phyloP scores from a whole-genome alignment of 176 grass and related monocot genomes.

The Avena sativa region DNA sequence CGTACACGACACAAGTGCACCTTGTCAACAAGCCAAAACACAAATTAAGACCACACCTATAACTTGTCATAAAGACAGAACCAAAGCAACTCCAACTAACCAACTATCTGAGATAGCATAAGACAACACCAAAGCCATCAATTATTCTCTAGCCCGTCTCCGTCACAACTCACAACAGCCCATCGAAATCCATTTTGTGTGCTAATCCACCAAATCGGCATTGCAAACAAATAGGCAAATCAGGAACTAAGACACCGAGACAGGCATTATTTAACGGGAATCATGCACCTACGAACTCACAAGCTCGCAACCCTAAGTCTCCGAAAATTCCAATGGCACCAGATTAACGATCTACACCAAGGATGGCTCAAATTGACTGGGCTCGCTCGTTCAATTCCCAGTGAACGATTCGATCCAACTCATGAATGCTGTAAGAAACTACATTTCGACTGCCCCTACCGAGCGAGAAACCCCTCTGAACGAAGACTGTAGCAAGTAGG shows the following conservation, averaged over 20 bases:
- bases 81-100: neutral
- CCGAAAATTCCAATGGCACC: neutral
- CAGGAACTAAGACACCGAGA: neutral
- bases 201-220: neutral
- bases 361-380: slow-evolving; percentile 8
- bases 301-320: neutral
- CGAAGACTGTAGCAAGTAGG: neutral
- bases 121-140: slow-evolving; percentile 6
- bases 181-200: slow-evolving; percentile 22
- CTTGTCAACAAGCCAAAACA: slow-evolving; percentile 14
- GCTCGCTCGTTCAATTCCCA: neutral
- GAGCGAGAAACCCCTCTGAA: neutral
- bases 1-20: slow-evolving; percentile 24
- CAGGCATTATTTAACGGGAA: neutral
- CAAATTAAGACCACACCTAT: slow-evolving; percentile 5
- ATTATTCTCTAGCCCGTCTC: neutral
- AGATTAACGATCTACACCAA: slow-evolving; percentile 23
- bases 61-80: slow-evolving; percentile 23
- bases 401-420: slow-evolving; percentile 31
- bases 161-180: neutral
- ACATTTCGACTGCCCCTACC: slow-evolving; percentile 29
- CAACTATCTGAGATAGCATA: slow-evolving; percentile 13
- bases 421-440: slow-evolving; percentile 24
- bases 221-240: slow-evolving; percentile 30
- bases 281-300: neutral